Base-by-base conservation (phyloP, 1,284 basidiomycete genomes). In the Ceratobasidium sp. region DNA sequence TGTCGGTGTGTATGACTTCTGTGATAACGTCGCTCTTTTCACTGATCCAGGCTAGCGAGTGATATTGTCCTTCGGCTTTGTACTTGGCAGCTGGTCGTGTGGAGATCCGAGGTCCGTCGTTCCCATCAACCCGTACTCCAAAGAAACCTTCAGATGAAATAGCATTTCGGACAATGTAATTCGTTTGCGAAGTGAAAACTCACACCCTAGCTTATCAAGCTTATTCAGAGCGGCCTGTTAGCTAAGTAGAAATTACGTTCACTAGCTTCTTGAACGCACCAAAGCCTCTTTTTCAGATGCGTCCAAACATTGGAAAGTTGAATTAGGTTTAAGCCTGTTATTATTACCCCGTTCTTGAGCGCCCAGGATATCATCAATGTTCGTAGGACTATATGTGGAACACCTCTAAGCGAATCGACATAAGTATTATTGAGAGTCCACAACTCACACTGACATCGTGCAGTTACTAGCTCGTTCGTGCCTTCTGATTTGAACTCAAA, bases 111-210 rank as follows among this genome's bases (percentile, higher is more conserved):
- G 69, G 69, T 9, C 69, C 69, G 41, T 62, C 48, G 29, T 62
- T 72, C 5, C 31, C 43, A 53, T 72, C 58, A 14, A 72, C 22
- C 8, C 43, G 46, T 8, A 62, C 41, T 5, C 69, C 69, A 51
- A 37, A 62, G 11, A 72, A 34, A 53, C 59, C 69, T 72, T 34
- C 8, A 14, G 3, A 54, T 7, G 4, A 19, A 1, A 19, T 2
- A 58, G 51, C 14, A 43, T 34, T 39, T 13, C 1, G 22, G 9
- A 1, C 29, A 7, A n/a, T 14, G 0, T 5, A 11, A 53, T 31
- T 53, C 51, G 19, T 19, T 2, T 1, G 1, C 22, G 46, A 16
- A 19, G 22, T 11, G 14, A 24, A 63, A 8, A 37, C 64, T 34
- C 24, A 66, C 64, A 66, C 34, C 64, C 64, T 3, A 51, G 48